A percentile compares a stretch with the other conserved stretches of the same genome.
Conservation (phyloP, 2,329 filamentous ascomycete genomes). For the Ophiocordyceps camponoti-leonardi region DNA sequence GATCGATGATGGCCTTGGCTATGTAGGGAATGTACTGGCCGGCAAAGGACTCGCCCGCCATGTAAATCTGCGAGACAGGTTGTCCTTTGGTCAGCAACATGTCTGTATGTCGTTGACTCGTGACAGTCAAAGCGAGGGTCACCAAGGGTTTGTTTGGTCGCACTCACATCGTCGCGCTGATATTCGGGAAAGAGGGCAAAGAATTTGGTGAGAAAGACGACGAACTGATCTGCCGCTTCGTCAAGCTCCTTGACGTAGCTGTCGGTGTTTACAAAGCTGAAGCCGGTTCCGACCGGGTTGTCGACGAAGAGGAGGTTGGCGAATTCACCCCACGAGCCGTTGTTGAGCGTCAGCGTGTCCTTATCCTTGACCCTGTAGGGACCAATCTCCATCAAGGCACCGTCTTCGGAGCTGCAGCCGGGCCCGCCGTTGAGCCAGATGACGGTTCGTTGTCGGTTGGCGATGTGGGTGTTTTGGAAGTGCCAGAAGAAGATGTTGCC, state of each 20-base stretch:
- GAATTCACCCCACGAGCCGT: constrained; percentile 98
- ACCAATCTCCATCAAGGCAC: constrained; percentile 88
- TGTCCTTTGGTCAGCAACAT: no score
- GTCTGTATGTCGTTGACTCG: no score
- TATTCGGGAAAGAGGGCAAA: constrained; percentile 85
- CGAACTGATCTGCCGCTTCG: constrained; percentile 78
- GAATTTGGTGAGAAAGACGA: constrained; percentile 81
- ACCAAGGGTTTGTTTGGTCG: no score
- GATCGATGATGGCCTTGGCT: constrained; percentile 72
- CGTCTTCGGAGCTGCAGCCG: constrained; percentile 94
- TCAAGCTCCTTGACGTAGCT: constrained; percentile 71
- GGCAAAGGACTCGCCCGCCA: constrained; percentile 91
- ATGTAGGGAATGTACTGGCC: constrained; percentile 97
- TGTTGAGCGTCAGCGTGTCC: constrained; percentile 57
- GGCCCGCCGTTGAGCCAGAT: constrained; percentile 97
- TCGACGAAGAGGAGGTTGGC: constrained; percentile 94
- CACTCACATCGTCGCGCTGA: constrained; percentile 76
- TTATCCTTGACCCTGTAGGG: constrained; percentile 75
- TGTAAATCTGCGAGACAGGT: constrained; percentile 73
- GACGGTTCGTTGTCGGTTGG: constrained; percentile 75
- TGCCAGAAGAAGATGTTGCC: constrained; percentile 99
- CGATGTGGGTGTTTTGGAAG: constrained; percentile 89
- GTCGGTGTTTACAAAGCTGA: constrained; percentile 86
- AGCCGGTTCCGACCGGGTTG: constrained; percentile 91
- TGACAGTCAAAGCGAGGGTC: no score